Evolutionary conservation across 192 early-diverging fungal genomes (phyloP).

Genomic region (Globomyces pollinis-pini): DNA sequence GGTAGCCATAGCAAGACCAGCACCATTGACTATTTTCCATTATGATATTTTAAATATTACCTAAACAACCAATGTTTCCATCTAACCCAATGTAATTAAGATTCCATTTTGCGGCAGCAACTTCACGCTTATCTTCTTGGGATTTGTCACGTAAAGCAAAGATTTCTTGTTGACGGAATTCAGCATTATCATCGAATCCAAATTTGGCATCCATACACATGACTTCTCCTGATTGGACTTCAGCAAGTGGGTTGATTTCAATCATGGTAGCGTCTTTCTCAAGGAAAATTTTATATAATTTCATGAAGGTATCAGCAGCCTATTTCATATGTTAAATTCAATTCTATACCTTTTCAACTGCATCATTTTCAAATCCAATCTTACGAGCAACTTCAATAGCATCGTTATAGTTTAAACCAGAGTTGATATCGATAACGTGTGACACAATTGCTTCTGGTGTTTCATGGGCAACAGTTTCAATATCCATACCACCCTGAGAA

Average conservation of each 20-base stretch:
- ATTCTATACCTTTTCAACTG: constrained; percentile 59
- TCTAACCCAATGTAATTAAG: constrained; percentile 99
- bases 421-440: constrained; percentile 81
- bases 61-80: constrained; percentile 94
- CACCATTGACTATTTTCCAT: constrained; percentile 80
- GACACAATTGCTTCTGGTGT: constrained; percentile 94
- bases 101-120: constrained; percentile 91
- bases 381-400: constrained; percentile 72
- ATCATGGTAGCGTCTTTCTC: constrained; percentile 97
- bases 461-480: constrained; percentile 91
- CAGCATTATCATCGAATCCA: constrained; percentile 99
- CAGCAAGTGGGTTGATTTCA: constrained; percentile 98
- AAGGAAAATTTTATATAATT: constrained; percentile 93
- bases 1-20: constrained; percentile 98
- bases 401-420: constrained; percentile 65
- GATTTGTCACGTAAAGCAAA: constrained; percentile 81
- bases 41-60: constrained; percentile 24
- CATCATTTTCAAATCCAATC: constrained; percentile 81
- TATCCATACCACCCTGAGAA: constrained; percentile 96
- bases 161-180: constrained; percentile 90
- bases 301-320: constrained; percentile 85
- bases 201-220: constrained; percentile 99
- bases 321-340: constrained; percentile 10
- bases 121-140: constrained; percentile 97
- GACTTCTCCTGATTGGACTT: constrained; percentile 79